Base-by-base conservation (phyloP, 2,329 filamentous ascomycete genomes). In the Penicillium sp. region DNA sequence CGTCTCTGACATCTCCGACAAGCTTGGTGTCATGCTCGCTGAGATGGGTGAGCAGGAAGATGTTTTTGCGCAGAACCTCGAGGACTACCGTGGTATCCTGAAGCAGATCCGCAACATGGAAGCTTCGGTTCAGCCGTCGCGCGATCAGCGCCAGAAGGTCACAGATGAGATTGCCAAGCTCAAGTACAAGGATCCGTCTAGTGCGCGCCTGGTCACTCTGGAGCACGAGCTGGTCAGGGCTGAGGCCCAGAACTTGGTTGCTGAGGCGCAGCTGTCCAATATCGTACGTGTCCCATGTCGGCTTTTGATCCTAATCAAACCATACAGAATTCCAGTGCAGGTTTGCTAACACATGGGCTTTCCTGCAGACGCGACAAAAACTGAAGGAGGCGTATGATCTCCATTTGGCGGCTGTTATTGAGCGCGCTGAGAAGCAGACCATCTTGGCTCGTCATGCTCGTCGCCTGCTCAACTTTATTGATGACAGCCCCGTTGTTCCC, bases 101-200 rank as follows among this genome's bases (percentile, higher is more conserved):
- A 99, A 99, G 83, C 84, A 90, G 62, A 95, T 99, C 64, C 85
- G 94, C 62, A 96, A 99, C 75, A 97, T 92, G 13, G 94, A 99
- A 79, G 88, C 88, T 77, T 95, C 90, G 62, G 93, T 99, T 14
- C 92, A 97, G 79, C 94, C 94, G 6, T 92, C 88, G 67, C 84
- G 94, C 55, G 92, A 96, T 64, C 83, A 89, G 66, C 94, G 94
- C 76, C 79, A 83, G 59, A 96, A 95, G 83, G 88, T 97, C 59
- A 82, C 87, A 54, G 93, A 97, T 70, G 93, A 99, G 75, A 96
- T 99, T 66, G 87, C 90, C 62, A 90, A 87, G 75, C 78, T 97
- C 64, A 97, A 96, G 81, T 83, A 88, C 74, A 97, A 94, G 79
- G 94, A 97, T 75, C 92, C 92, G 6, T 85, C 89, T 70, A 95